Evolutionary conservation across 2,329 filamentous ascomycete genomes (phyloP).

Genomic region (Ascochyta clinopodiicola): DNA sequence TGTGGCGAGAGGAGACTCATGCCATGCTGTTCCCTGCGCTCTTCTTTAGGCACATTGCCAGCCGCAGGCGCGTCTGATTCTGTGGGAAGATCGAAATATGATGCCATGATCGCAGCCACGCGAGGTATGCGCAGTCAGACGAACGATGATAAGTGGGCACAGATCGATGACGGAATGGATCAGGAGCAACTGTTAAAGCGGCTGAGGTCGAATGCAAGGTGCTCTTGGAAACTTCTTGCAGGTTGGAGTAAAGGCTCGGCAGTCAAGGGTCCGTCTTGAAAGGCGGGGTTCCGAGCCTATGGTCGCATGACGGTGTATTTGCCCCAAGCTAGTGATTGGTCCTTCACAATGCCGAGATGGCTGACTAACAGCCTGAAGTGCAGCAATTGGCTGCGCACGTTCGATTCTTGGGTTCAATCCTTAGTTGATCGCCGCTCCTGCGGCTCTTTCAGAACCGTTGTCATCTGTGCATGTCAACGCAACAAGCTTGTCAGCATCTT

Average conservation of each 20-base stretch:
- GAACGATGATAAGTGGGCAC: constrained; percentile 4
- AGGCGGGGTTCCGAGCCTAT: constrained; percentile 14
- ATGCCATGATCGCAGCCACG: constrained; percentile 35
- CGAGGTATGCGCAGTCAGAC: constrained; percentile 1
- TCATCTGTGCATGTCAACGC: background rate
- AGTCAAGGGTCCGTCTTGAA: constrained; percentile 6
- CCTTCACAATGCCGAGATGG: background rate
- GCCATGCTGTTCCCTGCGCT: constrained; percentile 25
- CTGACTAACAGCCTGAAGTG: constrained; percentile 7
- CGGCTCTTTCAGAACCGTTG: constrained; percentile 4
- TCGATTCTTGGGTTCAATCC: background rate
- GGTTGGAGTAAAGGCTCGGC: constrained; percentile 12
- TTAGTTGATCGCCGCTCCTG: constrained; percentile 3
- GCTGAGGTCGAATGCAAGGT: constrained; percentile 11
- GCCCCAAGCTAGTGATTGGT: constrained; percentile 11
- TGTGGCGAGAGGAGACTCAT: constrained; percentile 38
- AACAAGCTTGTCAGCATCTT: background rate
- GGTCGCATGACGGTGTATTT: constrained; percentile 10
- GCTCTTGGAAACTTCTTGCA: constrained; percentile 16
- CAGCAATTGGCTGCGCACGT: constrained; percentile 1
- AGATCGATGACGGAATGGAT: constrained; percentile 8
- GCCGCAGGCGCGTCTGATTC: constrained; percentile 25
- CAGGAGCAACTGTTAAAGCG: constrained; percentile 9
- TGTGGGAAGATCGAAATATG: constrained; percentile 43
- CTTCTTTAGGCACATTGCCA: constrained; percentile 19